A percentile compares a stretch with the other conserved stretches of the same genome.
These are phyloP conservation scores for Leishmania lainsoni DNA, from an alignment of 208 protist species.

Conservation along the genomic window DNA sequence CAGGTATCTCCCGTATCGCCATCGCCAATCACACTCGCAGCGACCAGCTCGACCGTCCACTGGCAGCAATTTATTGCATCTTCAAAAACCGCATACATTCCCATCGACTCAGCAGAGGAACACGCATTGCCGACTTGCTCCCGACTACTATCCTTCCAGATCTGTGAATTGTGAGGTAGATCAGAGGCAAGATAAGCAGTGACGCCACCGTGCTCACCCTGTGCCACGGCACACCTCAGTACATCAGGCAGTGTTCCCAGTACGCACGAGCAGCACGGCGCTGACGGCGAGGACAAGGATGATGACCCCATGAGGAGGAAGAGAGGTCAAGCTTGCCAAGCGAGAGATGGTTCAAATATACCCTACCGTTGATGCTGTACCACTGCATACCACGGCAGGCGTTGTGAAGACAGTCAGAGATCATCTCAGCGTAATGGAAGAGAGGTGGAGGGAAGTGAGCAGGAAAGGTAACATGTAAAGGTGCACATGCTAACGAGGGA, in stretches of 20 bases:
- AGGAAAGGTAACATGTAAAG: background rate
- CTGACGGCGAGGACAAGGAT: background rate
- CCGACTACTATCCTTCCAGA: background rate
- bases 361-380: background rate
- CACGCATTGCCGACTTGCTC: background rate
- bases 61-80: background rate
- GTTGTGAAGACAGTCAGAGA: background rate
- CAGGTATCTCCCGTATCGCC: background rate
- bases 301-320: conserved; percentile 3
- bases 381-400: background rate
- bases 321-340: background rate
- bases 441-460: background rate
- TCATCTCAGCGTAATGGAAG: background rate
- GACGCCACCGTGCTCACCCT: background rate
- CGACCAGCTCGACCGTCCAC: conserved; percentile 12
- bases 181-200: conserved; percentile 7
- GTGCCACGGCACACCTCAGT: background rate
- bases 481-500: background rate
- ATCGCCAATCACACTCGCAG: background rate
- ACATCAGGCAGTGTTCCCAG: conserved; percentile 7
- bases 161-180: background rate
- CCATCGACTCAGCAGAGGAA: background rate
- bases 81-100: conserved; percentile 12
- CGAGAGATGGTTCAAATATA: background rate
- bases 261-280: conserved; percentile 5